These are phyloP conservation scores for Sonneratia alba DNA, from an alignment of 345 rosid genomes.

Conservation along the genomic window DNA sequence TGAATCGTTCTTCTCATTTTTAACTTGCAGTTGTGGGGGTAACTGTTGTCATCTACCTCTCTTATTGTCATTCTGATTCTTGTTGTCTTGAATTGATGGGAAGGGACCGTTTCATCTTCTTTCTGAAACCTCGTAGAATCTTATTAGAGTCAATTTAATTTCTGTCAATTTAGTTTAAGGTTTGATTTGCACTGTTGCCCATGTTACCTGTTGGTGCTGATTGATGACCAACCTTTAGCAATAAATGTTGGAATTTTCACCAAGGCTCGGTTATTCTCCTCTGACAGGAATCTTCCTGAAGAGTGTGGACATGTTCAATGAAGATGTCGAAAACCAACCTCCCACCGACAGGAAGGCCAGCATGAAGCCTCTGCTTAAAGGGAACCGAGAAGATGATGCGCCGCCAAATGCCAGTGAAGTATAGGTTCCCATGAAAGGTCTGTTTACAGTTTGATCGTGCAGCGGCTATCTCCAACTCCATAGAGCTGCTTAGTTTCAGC, in stretches of 20 bases:
- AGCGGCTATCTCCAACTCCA: background rate
- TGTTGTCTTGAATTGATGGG: background rate
- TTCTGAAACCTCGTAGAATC: background rate
- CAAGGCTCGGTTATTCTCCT: slow-evolving; percentile 2
- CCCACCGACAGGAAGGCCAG: slow-evolving; percentile 16
- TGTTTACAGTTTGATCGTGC: background rate
- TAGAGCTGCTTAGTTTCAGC: background rate
- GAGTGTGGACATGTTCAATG: slow-evolving; percentile 56
- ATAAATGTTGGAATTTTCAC: background rate
- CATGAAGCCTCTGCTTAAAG: slow-evolving; percentile 38
- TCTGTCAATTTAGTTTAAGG: background rate
- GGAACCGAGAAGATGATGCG: slow-evolving; percentile 1
- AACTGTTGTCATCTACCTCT: too few relatives aligned
- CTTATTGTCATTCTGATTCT: too few relatives aligned
- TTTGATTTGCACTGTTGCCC: background rate
- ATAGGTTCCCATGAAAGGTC: background rate
- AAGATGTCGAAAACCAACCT: slow-evolving; percentile 30
- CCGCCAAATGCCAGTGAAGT: background rate
- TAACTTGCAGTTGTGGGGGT: background rate
- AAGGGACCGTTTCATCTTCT: background rate
- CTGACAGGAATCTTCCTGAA: slow-evolving; percentile 66
- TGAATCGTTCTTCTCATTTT: background rate
- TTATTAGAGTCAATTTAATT: background rate
- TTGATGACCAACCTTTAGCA: background rate
- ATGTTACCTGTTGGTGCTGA: background rate